Evolutionary conservation across 352 stramenopile species (phyloP), one percentile per base, ranked within the genome.

Genomic region (Saprolegnia diclina): DNA sequence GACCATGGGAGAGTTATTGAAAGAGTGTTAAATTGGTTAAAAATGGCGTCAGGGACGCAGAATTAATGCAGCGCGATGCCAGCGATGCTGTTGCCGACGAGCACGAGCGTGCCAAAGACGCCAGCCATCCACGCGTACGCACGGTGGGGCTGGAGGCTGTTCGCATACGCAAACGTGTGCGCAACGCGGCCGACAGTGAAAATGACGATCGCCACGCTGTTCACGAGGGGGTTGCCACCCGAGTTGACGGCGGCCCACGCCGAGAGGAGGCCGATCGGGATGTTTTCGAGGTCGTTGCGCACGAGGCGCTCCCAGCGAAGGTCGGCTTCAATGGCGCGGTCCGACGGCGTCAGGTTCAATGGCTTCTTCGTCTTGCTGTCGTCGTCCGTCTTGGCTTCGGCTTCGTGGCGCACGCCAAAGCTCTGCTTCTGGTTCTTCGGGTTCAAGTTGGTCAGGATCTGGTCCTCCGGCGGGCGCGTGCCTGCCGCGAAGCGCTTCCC

Each of bases 241-340:
- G 71, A 76, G 63, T 84, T 62, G 32, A 88, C 54, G 13, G 73
- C 74, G 0, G 74, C 65, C 21, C 73, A 76, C 44, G 85, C 85
- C 37, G 85, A 73, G n/a, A 81, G 29, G 10, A 88, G 72, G 32
- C 70, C 80, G 42, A 88, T 56, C 26, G 80, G 80, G 52, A 88
- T 77, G 44, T 76, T 79, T 71, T 88, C 80, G 61, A 88, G 73
- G 56, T 88, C 80, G 72, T 88, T 88, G 71, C 75, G 72, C 44
- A 88, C 71, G 71, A 88, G 81, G 55, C 80, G 73, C 37, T 77
- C 66, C 80, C 80, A 88, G 32, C 77, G 74, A 44, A 78, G 70
- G 18, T 66, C 57, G n/a, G 22, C 57, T 66, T 66, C 29, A 11
- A 66, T 35, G 40, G 57, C 57, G 29, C 57, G 57, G 21, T 10